A percentile compares a stretch with the other conserved stretches of the same genome.
Conservation (phyloP, 1,284 basidiomycete species). For the Fomitopsis schrenkii region DNA sequence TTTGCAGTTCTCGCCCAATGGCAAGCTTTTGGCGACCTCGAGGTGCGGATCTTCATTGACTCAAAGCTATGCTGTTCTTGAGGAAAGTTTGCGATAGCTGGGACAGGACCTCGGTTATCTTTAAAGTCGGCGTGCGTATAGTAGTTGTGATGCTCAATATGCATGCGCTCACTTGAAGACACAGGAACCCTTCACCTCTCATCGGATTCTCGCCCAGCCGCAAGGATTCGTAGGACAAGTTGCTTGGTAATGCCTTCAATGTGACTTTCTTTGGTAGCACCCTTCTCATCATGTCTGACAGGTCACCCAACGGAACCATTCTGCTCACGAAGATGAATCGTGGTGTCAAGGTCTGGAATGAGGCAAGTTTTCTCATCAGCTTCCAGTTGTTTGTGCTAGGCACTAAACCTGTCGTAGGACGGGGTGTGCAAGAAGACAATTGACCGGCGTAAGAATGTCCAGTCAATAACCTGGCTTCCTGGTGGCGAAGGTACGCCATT, state of each 20-base stretch:
- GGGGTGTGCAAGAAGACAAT: constrained; percentile 72
- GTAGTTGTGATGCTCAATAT: not conserved
- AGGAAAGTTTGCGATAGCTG: constrained; percentile 41
- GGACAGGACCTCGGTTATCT: constrained; percentile 74
- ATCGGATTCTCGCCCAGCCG: constrained; percentile 66
- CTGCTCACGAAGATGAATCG: constrained; percentile 65
- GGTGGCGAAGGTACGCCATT: constrained; percentile 49
- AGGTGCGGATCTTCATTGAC: constrained; percentile 36
- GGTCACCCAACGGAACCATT: constrained; percentile 63
- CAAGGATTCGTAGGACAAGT: constrained; percentile 77
- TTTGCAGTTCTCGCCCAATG: constrained; percentile 70
- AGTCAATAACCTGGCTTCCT: constrained; percentile 72
- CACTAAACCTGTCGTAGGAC: constrained; percentile 37
- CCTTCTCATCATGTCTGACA: constrained; percentile 21
- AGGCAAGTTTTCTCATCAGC: constrained; percentile 28
- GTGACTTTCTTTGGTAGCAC: not conserved
- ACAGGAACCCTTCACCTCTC: constrained; percentile 54
- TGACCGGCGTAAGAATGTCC: constrained; percentile 54
- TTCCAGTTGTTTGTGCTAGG: no score
- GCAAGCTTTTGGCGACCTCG: constrained; percentile 67
- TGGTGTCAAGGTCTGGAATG: constrained; percentile 75
- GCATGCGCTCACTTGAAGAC: not conserved
- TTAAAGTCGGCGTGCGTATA: constrained; percentile 56
- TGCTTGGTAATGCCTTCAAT: constrained; percentile 49
- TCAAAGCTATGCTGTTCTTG: not conserved